Evolutionary conservation across 306 rosid species (phyloP).

Genomic region (Luffa aegyptiaca): DNA sequence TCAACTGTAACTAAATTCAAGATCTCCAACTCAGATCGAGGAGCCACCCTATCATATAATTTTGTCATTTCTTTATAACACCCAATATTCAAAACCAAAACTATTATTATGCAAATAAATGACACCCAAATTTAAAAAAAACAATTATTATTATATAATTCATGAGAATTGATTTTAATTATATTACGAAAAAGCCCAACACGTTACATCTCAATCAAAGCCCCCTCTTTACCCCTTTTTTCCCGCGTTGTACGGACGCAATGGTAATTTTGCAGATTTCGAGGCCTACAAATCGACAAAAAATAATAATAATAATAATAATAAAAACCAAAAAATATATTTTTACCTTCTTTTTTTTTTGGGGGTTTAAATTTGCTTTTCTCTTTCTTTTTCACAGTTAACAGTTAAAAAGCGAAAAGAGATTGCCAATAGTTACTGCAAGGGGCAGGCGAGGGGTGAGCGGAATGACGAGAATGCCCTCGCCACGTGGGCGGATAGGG

Average conservation of each 20-base stretch:
- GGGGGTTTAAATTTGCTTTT: background rate
- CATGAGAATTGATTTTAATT: background rate
- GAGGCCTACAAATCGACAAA: background rate
- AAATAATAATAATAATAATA: background rate
- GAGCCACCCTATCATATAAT: background rate
- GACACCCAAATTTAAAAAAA: background rate
- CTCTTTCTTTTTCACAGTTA: background rate
- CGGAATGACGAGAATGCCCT: constrained; percentile 17
- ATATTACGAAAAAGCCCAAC: constrained; percentile 14
- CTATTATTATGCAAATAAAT: background rate
- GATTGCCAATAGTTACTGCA: constrained; percentile 5
- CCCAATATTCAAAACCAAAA: background rate
- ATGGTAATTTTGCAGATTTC: constrained; percentile 4
- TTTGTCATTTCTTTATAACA: background rate
- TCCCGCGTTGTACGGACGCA: constrained; percentile 29
- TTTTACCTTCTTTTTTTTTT: background rate
- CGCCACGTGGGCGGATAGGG: background rate
- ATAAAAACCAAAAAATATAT: background rate
- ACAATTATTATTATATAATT: background rate
- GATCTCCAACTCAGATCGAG: background rate
- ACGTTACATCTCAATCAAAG: constrained; percentile 36
- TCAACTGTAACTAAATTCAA: too few species aligned
- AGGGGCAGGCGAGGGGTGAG: background rate
- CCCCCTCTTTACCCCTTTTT: constrained; percentile 19
- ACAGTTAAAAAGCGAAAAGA: constrained; percentile 5